These are phyloP conservation scores for Pelargonium fulgidum DNA, from an alignment of 441 rosid genomes.

Conservation along the genomic window DNA sequence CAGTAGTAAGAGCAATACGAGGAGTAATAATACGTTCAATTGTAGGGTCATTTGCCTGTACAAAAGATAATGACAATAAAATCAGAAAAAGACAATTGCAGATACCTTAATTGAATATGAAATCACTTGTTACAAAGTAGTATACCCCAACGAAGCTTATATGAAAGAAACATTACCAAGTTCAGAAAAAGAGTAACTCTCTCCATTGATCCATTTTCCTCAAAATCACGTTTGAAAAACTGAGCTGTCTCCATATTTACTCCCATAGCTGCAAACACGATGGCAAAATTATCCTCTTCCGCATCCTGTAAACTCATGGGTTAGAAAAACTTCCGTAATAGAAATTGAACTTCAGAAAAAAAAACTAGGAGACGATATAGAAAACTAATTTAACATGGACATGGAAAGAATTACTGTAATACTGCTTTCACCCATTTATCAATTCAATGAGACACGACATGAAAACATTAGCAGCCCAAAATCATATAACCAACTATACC, in stretches of 20 bases:
- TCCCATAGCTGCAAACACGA: slow-evolving; percentile 99
- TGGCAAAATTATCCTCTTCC: slow-evolving; percentile 94
- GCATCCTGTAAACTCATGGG: slow-evolving; percentile 42
- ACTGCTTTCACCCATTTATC: background rate
- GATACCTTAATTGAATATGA: background rate
- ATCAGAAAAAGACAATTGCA: background rate
- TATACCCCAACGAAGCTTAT: background rate
- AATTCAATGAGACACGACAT: background rate
- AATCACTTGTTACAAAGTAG: slow-evolving; percentile 7
- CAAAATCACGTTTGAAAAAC: slow-evolving; percentile 97
- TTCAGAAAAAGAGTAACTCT: slow-evolving; percentile 94
- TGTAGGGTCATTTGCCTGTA: slow-evolving; percentile 97
- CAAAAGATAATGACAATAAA: slow-evolving; percentile 12
- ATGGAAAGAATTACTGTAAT: background rate
- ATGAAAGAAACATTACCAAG: slow-evolving; percentile 45
- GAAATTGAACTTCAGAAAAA: background rate
- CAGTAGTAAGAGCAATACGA: slow-evolving; percentile 90
- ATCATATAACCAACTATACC: slow-evolving; percentile 30
- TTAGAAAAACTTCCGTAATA: no score
- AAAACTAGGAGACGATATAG: slow-evolving; percentile 11
- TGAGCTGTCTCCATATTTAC: slow-evolving; percentile 99
- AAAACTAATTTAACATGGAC: background rate
- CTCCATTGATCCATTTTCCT: slow-evolving; percentile 99
- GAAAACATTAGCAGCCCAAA: background rate
- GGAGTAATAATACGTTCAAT: slow-evolving; percentile 94